Conservation (phyloP, 352 stramenopile genomes). For the Globisporangium parvum region DNA sequence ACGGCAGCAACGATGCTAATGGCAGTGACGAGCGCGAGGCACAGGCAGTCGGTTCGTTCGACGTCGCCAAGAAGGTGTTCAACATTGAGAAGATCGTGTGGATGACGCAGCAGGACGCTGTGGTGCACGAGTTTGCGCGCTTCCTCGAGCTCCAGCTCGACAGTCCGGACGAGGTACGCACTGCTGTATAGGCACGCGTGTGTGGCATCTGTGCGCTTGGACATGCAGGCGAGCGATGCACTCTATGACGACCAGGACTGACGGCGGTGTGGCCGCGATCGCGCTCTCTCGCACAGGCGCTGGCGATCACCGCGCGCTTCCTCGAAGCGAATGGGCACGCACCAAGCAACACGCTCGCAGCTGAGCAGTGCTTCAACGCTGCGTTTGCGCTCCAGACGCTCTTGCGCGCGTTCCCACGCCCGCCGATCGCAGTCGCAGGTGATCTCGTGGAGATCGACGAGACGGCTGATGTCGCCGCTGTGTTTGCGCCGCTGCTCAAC, state of each 20-base stretch:
- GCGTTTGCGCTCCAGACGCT: conserved; percentile 75
- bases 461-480: conserved; percentile 28
- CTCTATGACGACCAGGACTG: neutral
- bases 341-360: conserved; percentile 23
- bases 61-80: conserved; percentile 54
- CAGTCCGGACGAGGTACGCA: conserved; percentile 29
- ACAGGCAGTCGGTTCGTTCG: conserved; percentile 52
- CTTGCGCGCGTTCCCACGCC: conserved; percentile 55
- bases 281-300: conserved; percentile 15
- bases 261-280: no score
- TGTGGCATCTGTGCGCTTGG: neutral
- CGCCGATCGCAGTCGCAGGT: conserved; percentile 42
- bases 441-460: conserved; percentile 38
- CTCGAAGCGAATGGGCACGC: conserved; percentile 52
- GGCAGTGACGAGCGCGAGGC: conserved; percentile 25
- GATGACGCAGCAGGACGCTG: conserved; percentile 50
- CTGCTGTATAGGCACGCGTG: neutral
- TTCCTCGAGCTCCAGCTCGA: conserved; percentile 74
- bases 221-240: neutral
- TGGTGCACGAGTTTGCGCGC: conserved; percentile 66
- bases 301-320: conserved; percentile 43
- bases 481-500: conserved; percentile 46
- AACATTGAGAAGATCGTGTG: conserved; percentile 55
- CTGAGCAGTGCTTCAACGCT: conserved; percentile 72
- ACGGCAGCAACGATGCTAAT: conserved; percentile 16